Evolutionary conservation across 2,329 filamentous ascomycete genomes (phyloP), one percentile per base, ranked within the genome.

Genomic region (Hymenoscyphus linearis): DNA sequence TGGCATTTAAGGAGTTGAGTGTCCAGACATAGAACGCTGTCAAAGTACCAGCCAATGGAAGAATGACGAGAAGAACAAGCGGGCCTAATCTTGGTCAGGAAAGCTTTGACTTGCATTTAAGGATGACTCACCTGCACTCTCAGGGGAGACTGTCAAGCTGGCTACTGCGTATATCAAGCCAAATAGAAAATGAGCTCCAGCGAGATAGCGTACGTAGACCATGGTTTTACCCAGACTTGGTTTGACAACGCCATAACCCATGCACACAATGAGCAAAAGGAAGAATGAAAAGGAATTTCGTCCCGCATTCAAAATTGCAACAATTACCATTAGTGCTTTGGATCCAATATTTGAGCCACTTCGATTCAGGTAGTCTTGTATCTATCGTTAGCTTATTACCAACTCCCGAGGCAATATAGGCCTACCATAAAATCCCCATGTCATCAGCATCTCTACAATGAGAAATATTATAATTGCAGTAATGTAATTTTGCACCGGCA

Each of bases 21-120:
- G 95, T 99, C 95, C 95, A 99, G 64, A 99, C 90, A 75, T 99
- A 99, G 76, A 99, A 99, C 12, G 90, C 93, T 18, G 95, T 99
- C 65, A 99, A 78, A 0, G 95, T 97, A 54, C 85, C 93, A 3
- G 93, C 93, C 25, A 99, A 82, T 0, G 95, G 95, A 16, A 99
- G 83, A 31, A 99, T 92, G 68, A 99, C 92, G 55, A 99, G 85
- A 4, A 99, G 85, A 4, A 99, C 89, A 56, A 97, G 85, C 0
- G 92, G 92, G 0, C 93, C 93, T 84, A 36, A 5, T 4, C 25
- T 31, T 14, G 10, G 27, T 69, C 25, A 70, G 55, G 40, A 62
- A 12, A 4, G 57, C 26, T 57, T 35, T 1, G 13, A 16, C 22
- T 2, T 37, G 3, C 25, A 22, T 10, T 22, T 52, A 25, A 47